Evolutionary conservation across 805 yeast genomes (phyloP), one percentile per base, ranked within the genome.

Genomic region (Helenozyma rhizophorensis): DNA sequence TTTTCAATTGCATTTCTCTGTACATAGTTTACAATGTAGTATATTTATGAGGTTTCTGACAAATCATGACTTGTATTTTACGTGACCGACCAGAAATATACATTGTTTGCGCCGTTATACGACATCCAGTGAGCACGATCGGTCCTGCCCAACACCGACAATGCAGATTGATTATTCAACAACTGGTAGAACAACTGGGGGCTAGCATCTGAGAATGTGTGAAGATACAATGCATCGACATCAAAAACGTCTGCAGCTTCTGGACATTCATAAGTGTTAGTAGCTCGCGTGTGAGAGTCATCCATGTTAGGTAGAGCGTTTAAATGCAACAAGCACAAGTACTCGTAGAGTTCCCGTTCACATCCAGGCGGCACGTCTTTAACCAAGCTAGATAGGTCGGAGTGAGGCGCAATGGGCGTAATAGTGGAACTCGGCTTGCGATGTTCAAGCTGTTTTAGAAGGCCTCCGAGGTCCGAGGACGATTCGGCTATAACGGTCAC

Each of bases 291-390:
- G n/a, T n/a, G 46, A 6, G 37, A 28, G 24, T 37, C 24, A 14
- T 16, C 6, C 11, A n/a, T 12, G 16, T 38, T 35, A 10, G 50
- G 48, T 9, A 36, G 19, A 6, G 42, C 33, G 15, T 43, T 45
- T 14, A 42, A 10, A 24, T 45, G 50, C 13, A 41, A 30, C 32
- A 45, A 30, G 12, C 41, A 25, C 18, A 43, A 27, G 14, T 32
- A 41, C 26, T 45, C 50, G 16, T 41, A 42, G 8, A 41, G n/a
- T 2, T 41, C 45, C 9, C 14, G 28, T 6, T 27, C 14, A 5
- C 23, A 16, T 7, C 27, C 36, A 12, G 10, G 18, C 5, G 11
- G 9, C 3, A 35, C 15, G 21, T 14, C 12, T 8, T 7, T 10
- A 21, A 6, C 21, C 13, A 2, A 36, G 27, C 36, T 31, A 25